These are phyloP conservation scores for Acanthamoeba lenticulata DNA, from an alignment of 208 protist genomes.

Conservation along the genomic window DNA sequence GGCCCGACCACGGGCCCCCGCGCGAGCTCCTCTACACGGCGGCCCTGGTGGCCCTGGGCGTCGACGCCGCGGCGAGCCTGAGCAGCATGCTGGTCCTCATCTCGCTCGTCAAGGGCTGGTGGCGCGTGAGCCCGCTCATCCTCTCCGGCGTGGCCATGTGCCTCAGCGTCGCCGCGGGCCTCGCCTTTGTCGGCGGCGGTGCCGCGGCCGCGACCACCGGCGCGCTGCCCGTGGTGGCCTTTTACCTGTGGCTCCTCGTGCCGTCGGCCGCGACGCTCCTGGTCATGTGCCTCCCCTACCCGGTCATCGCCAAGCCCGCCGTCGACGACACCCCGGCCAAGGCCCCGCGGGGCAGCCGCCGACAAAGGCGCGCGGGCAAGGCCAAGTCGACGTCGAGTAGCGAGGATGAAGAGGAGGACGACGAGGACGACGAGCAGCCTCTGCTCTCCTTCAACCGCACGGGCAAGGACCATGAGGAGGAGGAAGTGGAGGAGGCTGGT, in stretches of 20 bases:
- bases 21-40: neutral
- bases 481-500: no score
- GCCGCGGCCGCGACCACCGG: neutral
- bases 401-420: no score
- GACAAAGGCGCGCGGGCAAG: neutral
- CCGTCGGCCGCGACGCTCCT: neutral
- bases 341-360: neutral
- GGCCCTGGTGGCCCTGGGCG: neutral
- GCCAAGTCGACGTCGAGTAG: no score
- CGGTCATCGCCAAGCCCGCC: neutral
- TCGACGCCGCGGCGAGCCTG: neutral
- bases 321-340: no score
- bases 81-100: neutral
- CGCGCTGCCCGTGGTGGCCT: neutral
- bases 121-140: constrained; percentile 21
- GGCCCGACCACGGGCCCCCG: no score
- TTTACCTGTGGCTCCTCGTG: neutral
- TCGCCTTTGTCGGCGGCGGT: neutral
- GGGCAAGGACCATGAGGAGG: no score
- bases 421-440: neutral
- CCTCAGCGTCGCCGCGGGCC: neutral
- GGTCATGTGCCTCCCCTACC: neutral
- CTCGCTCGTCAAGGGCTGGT: constrained; percentile 14
- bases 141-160: neutral
- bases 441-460: neutral